A percentile compares a stretch with the other conserved stretches of the same genome.
These are phyloP conservation scores for Papiliotrema laurentii DNA, from an alignment of 1,284 basidiomycete species.

Conservation along the genomic window DNA sequence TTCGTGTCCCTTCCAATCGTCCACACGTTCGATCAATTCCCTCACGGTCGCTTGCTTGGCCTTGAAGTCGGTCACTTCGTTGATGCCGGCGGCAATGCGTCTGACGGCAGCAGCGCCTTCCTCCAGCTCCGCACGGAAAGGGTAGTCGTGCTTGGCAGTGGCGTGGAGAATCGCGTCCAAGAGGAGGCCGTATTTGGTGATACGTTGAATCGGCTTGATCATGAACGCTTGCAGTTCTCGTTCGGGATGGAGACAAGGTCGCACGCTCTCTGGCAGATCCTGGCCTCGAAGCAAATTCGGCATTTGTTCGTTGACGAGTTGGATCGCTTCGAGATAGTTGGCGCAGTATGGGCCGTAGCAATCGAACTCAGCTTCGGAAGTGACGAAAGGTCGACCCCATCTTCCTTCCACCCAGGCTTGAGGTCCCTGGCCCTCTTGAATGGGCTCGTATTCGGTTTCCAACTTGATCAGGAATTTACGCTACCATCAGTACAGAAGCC, in stretches of 20 bases:
- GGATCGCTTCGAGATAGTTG: conserved; percentile 84
- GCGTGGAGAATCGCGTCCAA: conserved; percentile 51
- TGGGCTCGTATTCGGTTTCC: conserved; percentile 64
- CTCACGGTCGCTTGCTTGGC: conserved; percentile 70
- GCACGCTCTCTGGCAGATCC: conserved; percentile 25
- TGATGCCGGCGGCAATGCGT: conserved; percentile 91
- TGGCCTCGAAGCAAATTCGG: conserved; percentile 60
- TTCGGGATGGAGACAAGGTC: conserved; percentile 42
- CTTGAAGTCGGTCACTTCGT: conserved; percentile 81
- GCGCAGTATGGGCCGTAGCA: conserved; percentile 98
- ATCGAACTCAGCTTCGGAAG: conserved; percentile 80
- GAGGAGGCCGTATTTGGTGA: conserved; percentile 70
- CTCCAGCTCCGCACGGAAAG: conserved; percentile 74
- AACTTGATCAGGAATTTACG: conserved; percentile 92
- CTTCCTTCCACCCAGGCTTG: conserved; percentile 74
- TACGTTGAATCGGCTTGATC: conserved; percentile 72
- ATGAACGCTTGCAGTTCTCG: conserved; percentile 77
- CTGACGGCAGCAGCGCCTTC: conserved; percentile 80
- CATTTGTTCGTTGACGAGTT: conserved; percentile 79
- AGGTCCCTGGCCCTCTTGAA: conserved; percentile 53
- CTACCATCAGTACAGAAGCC: conserved; percentile 17
- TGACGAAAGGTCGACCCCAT: conserved; percentile 76
- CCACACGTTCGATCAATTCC: conserved; percentile 82
- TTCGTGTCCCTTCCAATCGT: conserved; percentile 99
- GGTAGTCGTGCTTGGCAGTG: conserved; percentile 54